Percentiles rank a stretch among this genome's conserved stretches.
These are phyloP conservation scores for Pichia pseudocactophila DNA, from an alignment of 805 yeast species.

Conservation along the genomic window DNA sequence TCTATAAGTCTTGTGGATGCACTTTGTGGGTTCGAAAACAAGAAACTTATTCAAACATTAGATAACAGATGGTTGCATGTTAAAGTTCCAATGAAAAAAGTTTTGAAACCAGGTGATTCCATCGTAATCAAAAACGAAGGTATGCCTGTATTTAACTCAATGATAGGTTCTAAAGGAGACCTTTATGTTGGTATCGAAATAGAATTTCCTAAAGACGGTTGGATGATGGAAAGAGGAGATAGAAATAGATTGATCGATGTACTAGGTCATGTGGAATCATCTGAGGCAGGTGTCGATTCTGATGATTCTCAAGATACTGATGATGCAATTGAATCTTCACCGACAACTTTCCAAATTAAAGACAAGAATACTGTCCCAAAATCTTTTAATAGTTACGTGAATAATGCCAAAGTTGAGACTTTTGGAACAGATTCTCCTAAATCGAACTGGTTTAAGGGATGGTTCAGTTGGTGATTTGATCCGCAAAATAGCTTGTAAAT, in stretches of 20 bases:
- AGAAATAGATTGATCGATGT: constrained; percentile 42
- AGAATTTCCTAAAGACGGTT: constrained; percentile 76
- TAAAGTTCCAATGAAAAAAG: constrained; percentile 67
- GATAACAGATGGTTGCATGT: constrained; percentile 70
- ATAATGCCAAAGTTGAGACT: constrained; percentile 17
- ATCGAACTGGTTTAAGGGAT: constrained; percentile 10
- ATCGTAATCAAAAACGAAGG: constrained; percentile 66
- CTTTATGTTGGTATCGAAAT: constrained; percentile 61
- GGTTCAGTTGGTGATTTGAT: constrained; percentile 20
- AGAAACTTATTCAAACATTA: constrained; percentile 56
- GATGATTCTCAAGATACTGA: too few species aligned
- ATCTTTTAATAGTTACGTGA: constrained; percentile 22
- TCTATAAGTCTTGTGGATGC: constrained; percentile 70
- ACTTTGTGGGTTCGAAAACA: constrained; percentile 67
- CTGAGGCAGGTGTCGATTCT: too few species aligned
- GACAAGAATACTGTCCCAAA: constrained; percentile 20
- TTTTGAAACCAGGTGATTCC: constrained; percentile 66
- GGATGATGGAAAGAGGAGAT: constrained; percentile 74
- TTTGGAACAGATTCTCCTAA: constrained; percentile 22
- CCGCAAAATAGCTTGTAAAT: constrained; percentile 2
- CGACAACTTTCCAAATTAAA: constrained; percentile 18
- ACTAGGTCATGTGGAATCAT: constrained; percentile 31
- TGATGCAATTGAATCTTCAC: constrained; percentile 15
- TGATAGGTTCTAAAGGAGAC: constrained; percentile 43
- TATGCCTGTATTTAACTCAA: constrained; percentile 51